Evolutionary conservation across 2,329 filamentous ascomycete genomes (phyloP).

Genomic region (Bipolaris bicolor): DNA sequence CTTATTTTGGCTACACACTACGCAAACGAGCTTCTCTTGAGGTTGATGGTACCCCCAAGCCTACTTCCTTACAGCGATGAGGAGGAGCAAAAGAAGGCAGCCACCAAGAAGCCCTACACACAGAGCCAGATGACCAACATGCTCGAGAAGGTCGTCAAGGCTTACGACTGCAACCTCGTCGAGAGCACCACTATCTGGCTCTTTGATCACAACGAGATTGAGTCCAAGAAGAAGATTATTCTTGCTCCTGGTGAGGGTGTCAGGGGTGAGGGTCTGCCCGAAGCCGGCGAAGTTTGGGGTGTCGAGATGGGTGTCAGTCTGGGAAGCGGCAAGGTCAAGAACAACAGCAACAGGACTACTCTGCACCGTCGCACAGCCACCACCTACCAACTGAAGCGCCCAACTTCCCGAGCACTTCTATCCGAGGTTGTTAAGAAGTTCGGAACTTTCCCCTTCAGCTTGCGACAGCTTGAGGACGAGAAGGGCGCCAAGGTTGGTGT

Average conservation of each 20-base stretch:
- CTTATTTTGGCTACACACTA: conserved; percentile 90
- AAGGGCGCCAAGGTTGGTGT: conserved; percentile 93
- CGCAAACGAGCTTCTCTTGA: conserved; percentile 91
- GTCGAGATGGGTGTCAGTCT: conserved; percentile 93
- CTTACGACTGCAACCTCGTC: conserved; percentile 89
- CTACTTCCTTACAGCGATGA: conserved; percentile 81
- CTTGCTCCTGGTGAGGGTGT: conserved; percentile 82
- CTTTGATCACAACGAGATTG: conserved; percentile 96
- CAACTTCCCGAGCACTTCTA: conserved; percentile 87
- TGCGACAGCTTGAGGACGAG: conserved; percentile 96
- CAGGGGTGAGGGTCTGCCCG: conserved; percentile 88
- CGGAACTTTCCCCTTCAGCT: conserved; percentile 94
- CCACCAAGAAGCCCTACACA: conserved; percentile 78
- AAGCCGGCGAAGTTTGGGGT: conserved; percentile 94
- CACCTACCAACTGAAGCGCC: conserved; percentile 92
- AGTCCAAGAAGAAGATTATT: conserved; percentile 98
- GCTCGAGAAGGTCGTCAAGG: conserved; percentile 88
- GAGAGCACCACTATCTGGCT: conserved; percentile 98
- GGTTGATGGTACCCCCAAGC: conserved; percentile 90
- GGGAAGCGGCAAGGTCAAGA: conserved; percentile 94
- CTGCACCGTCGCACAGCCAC: conserved; percentile 91
- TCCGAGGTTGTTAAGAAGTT: conserved; percentile 98
- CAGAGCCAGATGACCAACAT: conserved; percentile 86
- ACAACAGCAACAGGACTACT: conserved; percentile 80
- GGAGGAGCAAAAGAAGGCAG: conserved; percentile 91